Base-by-base conservation (phyloP, 441 rosid species). In the Syzygium syzygioides region DNA sequence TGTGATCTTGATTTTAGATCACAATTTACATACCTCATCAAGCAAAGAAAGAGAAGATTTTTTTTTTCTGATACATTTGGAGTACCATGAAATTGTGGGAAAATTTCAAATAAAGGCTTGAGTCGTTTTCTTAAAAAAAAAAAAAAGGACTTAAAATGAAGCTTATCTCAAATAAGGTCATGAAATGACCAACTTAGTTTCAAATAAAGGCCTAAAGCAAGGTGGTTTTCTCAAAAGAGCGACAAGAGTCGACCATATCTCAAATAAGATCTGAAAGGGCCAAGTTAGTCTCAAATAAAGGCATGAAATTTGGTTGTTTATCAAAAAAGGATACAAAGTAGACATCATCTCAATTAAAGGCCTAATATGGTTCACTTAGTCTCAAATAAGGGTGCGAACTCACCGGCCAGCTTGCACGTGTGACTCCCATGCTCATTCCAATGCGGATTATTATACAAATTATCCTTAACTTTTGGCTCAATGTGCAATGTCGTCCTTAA, bases 401-500 rank as follows among this genome's bases (percentile, higher is more conserved):
- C n/a, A n/a, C n/a, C n/a, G n/a, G n/a, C n/a, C n/a, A n/a, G n/a
- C n/a, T n/a, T n/a, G n/a, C n/a, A n/a, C n/a, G n/a, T n/a, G n/a
- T n/a, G n/a, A n/a, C n/a, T n/a, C n/a, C n/a, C 28, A 68, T 34
- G 48, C 15, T 68, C 37, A 37, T 34, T 68, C 14, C 25, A 0
- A 3, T 0, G 0, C 3, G 4, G 8, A 60, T 60, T 28, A 60
- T 60, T 60, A 28, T 28, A 1, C n/a, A 28, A 60, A 60, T 6
- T 1, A 4, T 60, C 1, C 2, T 2, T 60, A 9, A 28, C 32
- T 60, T 60, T 53, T 28, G 0, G 2, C 6, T 6, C 0, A 28
- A 14, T 28, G 0, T 60, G 8, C 0, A 13, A 60, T 60, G 2
- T 59, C 7, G 0, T 59, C 1, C 1, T 2, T 59, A 2, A 59